Evolutionary conservation across 2,329 filamentous ascomycete species (phyloP), one percentile per base, ranked within the genome.

Genomic region (Penicillium nordicum): DNA sequence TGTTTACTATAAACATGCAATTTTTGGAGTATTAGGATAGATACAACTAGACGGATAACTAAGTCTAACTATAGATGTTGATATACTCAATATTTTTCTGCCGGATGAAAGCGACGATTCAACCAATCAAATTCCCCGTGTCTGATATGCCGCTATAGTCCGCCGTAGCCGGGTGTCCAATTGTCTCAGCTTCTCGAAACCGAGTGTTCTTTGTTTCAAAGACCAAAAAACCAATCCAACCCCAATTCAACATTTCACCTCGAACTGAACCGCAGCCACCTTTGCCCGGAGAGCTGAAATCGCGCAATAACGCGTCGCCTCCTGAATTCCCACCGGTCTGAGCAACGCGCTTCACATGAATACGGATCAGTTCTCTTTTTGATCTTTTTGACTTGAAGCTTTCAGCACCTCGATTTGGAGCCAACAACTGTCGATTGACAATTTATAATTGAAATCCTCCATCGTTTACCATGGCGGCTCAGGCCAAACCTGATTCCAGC

Each of bases 401-500:
- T 21, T 14, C 10, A 45, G 16, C 25, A n/a, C 11, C 16, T 1
- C 23, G 11, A 29, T 50, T 36, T 36, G 16, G 16, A 25, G 16
- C 16, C 23, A 2, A 25, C 7, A n/a, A 40, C 3, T 36, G 21
- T 14, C 11, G n/a, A 29, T 29, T 27, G 27, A 21, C 14, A 27
- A 21, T 21, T 16, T 23, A 16, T 7, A 16, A 44, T 30, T 40
- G 34, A 14, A 38, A 14, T 27, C 12, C 21, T 9, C 27, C 16
- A n/a, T 37, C 5, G 29, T 50, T n/a, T 37, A 65, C 25, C 44
- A 70, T 70, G 68, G 40, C 38, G 25, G 25, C 49, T 30, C 58
- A 16, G 53, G 30, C 57, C 14, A 67, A 67, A 37, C 68, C 61
- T 10, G 57, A 72, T 53, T 57, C 70, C 2, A 73, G 69, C 55